Conservation (phyloP, 345 rosid species). For the Geranium brycei region DNA sequence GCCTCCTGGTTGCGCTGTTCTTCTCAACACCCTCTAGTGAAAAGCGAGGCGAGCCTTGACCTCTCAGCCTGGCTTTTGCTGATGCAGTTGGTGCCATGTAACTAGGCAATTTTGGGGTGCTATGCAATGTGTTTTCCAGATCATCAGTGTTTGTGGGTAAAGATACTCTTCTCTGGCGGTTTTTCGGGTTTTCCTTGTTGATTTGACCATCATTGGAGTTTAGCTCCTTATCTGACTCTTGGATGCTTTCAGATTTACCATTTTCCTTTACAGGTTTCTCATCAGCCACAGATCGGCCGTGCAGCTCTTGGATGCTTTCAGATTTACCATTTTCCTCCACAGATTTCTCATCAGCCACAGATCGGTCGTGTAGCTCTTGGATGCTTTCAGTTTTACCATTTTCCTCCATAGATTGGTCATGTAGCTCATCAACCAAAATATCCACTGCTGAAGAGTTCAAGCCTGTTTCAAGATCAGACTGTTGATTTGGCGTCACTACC, state of each 20-base stretch:
- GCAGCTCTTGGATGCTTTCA: constrained; percentile 23
- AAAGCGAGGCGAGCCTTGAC: constrained; percentile 53
- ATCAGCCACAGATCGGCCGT: constrained; percentile 13
- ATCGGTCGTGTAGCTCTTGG: constrained; percentile 16
- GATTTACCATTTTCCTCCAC: constrained; percentile 21
- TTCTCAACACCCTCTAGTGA: constrained; percentile 37
- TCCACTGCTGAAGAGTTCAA: not conserved
- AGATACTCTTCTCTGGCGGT: constrained; percentile 50
- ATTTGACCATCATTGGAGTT: constrained; percentile 17
- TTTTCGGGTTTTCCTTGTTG: constrained; percentile 28
- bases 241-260: constrained; percentile 25
- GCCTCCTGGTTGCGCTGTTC: constrained; percentile 42
- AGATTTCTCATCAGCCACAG: constrained; percentile 10
- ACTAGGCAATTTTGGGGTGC: constrained; percentile 50
- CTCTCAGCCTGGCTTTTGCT: constrained; percentile 65
- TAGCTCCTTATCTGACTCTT: constrained; percentile 20
- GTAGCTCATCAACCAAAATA: constrained; percentile 10
- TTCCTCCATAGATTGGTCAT: constrained; percentile 12
- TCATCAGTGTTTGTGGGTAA: constrained; percentile 45
- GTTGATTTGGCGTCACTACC: constrained; percentile 2
- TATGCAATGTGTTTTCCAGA: constrained; percentile 36
- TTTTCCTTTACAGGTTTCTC: constrained; percentile 17
- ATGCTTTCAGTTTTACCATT: constrained; percentile 25
- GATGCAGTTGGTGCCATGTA: constrained; percentile 87
- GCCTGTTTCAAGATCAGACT: constrained; percentile 1